phyloP scores from a whole-genome alignment of 1,284 basidiomycete genomes.

The Neonothopanus nambi region DNA sequence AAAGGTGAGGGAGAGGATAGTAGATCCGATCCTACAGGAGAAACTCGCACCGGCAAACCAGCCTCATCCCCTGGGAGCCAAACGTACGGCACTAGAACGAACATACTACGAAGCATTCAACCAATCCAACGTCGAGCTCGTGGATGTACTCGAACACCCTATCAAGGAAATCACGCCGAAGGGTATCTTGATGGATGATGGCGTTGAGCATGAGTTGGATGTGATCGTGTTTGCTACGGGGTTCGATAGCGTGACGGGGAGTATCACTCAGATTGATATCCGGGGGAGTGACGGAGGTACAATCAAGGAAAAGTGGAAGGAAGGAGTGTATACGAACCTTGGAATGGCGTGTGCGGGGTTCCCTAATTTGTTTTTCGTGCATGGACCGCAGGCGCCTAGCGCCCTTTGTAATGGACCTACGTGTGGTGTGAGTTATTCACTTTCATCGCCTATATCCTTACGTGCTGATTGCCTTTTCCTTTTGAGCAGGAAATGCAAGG shows the following conservation, averaged over 20 bases:
- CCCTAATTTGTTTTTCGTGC: slow-evolving; percentile 30
- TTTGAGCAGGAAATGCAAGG: slow-evolving; percentile 25
- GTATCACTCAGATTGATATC: slow-evolving; percentile 27
- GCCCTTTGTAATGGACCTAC: slow-evolving; percentile 25
- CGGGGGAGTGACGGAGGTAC: slow-evolving; percentile 19
- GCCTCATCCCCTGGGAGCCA: slow-evolving; percentile 24
- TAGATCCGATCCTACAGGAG: slow-evolving; percentile 21
- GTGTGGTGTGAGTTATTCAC: slow-evolving; percentile 18
- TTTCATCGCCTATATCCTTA: neutral
- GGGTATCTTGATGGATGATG: slow-evolving; percentile 23
- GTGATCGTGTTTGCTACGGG: slow-evolving; percentile 26
- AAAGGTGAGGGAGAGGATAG: slow-evolving; percentile 22
- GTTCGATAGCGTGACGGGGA: slow-evolving; percentile 27
- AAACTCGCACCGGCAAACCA: slow-evolving; percentile 24
- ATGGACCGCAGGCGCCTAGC: slow-evolving; percentile 26
- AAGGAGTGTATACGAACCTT: slow-evolving; percentile 23
- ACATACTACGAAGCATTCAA: slow-evolving; percentile 27
- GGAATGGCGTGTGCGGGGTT: slow-evolving; percentile 21
- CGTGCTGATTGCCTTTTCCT: neutral
- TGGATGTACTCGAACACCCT: slow-evolving; percentile 25
- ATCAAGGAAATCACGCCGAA: slow-evolving; percentile 21
- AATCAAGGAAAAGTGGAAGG: slow-evolving; percentile 23
- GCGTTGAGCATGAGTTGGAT: slow-evolving; percentile 24
- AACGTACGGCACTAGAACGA: slow-evolving; percentile 23
- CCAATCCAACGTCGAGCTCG: slow-evolving; percentile 25